Evolutionary conservation across 371 early-diverging fungal genomes (phyloP).

Genomic region (Haplosporangium sp.): DNA sequence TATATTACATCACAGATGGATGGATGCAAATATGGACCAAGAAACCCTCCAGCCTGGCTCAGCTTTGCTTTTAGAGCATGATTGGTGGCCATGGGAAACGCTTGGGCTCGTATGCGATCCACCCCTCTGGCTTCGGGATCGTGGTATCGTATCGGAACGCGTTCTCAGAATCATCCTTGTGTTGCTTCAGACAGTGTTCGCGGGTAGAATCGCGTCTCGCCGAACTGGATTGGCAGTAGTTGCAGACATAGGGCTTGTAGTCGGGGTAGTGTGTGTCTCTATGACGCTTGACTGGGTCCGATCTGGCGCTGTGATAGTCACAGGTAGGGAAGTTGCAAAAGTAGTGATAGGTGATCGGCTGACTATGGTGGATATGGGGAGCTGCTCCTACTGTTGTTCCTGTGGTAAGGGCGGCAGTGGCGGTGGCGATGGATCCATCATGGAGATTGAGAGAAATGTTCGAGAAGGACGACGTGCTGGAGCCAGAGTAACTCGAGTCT

Average conservation of each 20-base stretch:
- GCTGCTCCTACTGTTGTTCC: too few species aligned
- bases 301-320: constrained; percentile 51
- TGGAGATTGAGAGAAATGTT: constrained; percentile 1
- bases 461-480: constrained; percentile 38
- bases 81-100: constrained; percentile 53
- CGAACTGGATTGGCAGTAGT: constrained; percentile 47
- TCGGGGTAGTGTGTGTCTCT: constrained; percentile 53
- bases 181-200: constrained; percentile 53
- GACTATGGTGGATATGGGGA: too few species aligned
- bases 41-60: too few species aligned
- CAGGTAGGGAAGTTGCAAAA: constrained; percentile 52
- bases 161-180: constrained; percentile 52
- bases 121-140: constrained; percentile 52
- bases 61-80: constrained; percentile 49
- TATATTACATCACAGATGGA: too few species aligned
- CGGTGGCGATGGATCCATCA: too few species aligned
- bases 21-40: too few species aligned
- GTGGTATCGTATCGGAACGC: constrained; percentile 46
- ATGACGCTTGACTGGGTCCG: constrained; percentile 55
- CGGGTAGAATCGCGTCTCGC: constrained; percentile 49
- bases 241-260: constrained; percentile 54
- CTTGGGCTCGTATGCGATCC: constrained; percentile 55
- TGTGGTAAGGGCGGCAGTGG: too few species aligned
- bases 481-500: constrained; percentile 32
- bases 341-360: constrained; percentile 47